Percentiles rank a stretch among this genome's conserved stretches.
These are phyloP conservation scores for Saxophila tyrrhenica DNA, from an alignment of 495 filamentous ascomycete species.

Conservation along the genomic window DNA sequence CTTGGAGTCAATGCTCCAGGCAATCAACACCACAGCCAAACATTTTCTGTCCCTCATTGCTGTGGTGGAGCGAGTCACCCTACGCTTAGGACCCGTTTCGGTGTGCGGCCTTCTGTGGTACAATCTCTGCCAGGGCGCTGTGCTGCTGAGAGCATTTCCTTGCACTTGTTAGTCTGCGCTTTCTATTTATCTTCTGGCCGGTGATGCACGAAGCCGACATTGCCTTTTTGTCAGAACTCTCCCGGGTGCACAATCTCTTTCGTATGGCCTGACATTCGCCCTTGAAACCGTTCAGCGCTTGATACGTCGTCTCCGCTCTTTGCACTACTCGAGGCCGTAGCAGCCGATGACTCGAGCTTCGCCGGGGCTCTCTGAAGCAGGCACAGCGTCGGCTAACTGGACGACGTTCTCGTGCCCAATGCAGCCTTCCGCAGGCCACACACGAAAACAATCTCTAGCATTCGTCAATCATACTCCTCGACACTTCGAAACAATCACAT, in stretches of 20 bases:
- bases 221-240: neutral
- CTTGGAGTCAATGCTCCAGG: neutral
- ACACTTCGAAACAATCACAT: slow-evolving; percentile 9
- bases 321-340: neutral
- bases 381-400: slow-evolving; percentile 15
- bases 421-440: slow-evolving; percentile 13
- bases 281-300: neutral
- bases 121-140: slow-evolving; percentile 15
- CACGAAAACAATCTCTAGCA: slow-evolving; percentile 5
- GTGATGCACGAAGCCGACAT: neutral
- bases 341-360: neutral
- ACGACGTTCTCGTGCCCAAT: slow-evolving; percentile 11
- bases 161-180: slow-evolving; percentile 3
- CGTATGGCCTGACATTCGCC: neutral
- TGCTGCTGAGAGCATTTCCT: slow-evolving; percentile 7
- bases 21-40: neutral
- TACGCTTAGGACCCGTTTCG: neutral
- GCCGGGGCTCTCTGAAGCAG: slow-evolving; percentile 3
- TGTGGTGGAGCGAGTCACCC: neutral
- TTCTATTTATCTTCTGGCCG: neutral
- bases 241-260: neutral
- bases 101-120: slow-evolving; percentile 5
- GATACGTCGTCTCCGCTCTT: neutral
- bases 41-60: neutral
- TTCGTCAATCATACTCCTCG: slow-evolving; percentile 15